Evolutionary conservation across 2,329 filamentous ascomycete species (phyloP).

Genomic region (Venturiaceae sp.): DNA sequence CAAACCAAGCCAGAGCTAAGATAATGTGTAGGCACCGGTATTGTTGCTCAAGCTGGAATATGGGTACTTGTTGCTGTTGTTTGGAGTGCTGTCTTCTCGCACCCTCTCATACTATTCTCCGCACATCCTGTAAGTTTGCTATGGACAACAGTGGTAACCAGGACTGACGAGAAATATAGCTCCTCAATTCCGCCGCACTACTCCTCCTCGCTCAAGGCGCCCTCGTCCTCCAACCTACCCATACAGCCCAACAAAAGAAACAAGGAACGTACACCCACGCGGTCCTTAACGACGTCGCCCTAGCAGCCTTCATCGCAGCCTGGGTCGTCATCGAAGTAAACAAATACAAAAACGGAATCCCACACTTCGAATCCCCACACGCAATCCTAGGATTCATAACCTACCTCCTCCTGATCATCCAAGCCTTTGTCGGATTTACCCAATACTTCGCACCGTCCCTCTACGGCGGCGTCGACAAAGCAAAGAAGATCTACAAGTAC

Average conservation of each 20-base stretch:
- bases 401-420: constrained; percentile 58
- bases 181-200: constrained; percentile 51
- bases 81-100: constrained; percentile 67
- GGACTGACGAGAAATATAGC: constrained; percentile 21
- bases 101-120: constrained; percentile 70
- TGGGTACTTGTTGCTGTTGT: constrained; percentile 66
- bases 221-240: constrained; percentile 80
- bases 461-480: constrained; percentile 70
- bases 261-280: constrained; percentile 57
- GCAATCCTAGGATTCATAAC: constrained; percentile 73
- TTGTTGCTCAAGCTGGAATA: constrained; percentile 69
- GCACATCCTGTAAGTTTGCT: constrained; percentile 64
- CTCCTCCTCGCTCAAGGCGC: constrained; percentile 70
- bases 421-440: constrained; percentile 71
- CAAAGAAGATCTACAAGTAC: constrained; percentile 82
- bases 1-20: neutral
- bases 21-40: constrained; percentile 57
- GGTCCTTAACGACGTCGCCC: constrained; percentile 55
- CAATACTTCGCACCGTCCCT: constrained; percentile 67
- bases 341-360: constrained; percentile 58
- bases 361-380: constrained; percentile 73
- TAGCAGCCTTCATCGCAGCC: constrained; percentile 53
- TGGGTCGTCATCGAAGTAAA: constrained; percentile 71
- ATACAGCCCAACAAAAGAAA: constrained; percentile 64
- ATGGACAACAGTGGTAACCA: neutral